phyloP scores from a whole-genome alignment of 2,329 filamentous ascomycete species.

The Chrysosphaeria jannelii region DNA sequence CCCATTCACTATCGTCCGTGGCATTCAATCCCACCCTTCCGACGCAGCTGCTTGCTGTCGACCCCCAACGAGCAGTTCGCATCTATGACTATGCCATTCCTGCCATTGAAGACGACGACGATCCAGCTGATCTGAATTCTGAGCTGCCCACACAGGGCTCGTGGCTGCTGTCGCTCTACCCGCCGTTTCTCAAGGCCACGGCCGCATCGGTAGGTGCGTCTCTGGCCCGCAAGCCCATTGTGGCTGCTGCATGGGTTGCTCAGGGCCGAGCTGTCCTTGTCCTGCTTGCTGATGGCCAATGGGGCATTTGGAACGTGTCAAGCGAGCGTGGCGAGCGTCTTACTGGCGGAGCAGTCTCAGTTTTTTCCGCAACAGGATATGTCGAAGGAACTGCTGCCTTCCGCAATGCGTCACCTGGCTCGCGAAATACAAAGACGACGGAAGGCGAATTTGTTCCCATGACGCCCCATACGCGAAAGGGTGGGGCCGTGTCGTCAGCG shows the following conservation, averaged over 20 bases:
- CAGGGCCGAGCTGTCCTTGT: constrained; percentile 26
- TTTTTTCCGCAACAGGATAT: constrained; percentile 25
- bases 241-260: constrained; percentile 30
- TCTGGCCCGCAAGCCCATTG: constrained; percentile 21
- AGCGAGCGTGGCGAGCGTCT: constrained; percentile 25
- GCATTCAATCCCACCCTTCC: constrained; percentile 28
- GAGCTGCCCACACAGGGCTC: constrained; percentile 26
- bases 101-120: too few species aligned
- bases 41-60: constrained; percentile 25
- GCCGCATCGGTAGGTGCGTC: constrained; percentile 14
- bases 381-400: constrained; percentile 27
- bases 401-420: constrained; percentile 11
- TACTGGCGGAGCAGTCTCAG: too few species aligned
- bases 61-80: constrained; percentile 22
- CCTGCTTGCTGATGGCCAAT: constrained; percentile 30
- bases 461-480: constrained; percentile 28
- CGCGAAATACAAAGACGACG: constrained; percentile 11
- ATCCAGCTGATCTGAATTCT: constrained; percentile 18
- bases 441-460: constrained; percentile 26
- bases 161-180: constrained; percentile 31
- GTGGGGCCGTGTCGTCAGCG: constrained; percentile 16
- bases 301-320: constrained; percentile 35
- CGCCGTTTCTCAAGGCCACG: too few species aligned
- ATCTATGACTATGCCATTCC: constrained; percentile 29
- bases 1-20: constrained; percentile 21